Percentiles rank a stretch among this genome's conserved stretches.
Evolutionary conservation across 768 basidiomycete species (phyloP).

Genomic region (Mycena rebaudengoi): DNA sequence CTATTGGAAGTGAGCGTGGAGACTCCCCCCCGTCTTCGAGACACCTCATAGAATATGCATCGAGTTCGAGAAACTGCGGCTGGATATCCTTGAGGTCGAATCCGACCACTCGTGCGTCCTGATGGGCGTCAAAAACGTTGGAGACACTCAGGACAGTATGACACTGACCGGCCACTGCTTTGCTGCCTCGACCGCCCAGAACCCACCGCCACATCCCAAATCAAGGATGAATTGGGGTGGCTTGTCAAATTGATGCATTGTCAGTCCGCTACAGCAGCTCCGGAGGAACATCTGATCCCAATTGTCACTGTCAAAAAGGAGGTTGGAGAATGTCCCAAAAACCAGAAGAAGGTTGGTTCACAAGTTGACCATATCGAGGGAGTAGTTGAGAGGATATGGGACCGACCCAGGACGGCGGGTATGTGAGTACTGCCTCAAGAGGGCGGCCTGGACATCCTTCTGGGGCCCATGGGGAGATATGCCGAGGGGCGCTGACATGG

Average conservation of each 20-base stretch:
- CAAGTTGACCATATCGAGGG: conserved; percentile 61
- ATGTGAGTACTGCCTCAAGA: conserved; percentile 46
- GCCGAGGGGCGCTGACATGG: conserved; percentile 26
- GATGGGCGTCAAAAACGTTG: conserved; percentile 2
- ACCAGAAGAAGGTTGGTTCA: conserved; percentile 42
- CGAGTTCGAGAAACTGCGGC: conserved; percentile 54
- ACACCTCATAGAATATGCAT: conserved; percentile 26
- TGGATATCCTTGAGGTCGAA: conserved; percentile 66
- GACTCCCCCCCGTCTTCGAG: conserved; percentile 20
- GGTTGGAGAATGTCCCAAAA: conserved; percentile 3
- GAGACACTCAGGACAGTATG: conserved; percentile 7
- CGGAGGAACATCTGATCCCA: conserved; percentile 77
- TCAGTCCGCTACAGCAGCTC: conserved; percentile 56
- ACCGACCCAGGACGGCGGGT: conserved; percentile 56
- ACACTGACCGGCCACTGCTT: conserved; percentile 65
- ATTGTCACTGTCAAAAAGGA: conserved; percentile 58
- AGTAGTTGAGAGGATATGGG: conserved; percentile 65
- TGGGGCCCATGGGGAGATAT: conserved; percentile 33
- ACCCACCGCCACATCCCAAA: conserved; percentile 75
- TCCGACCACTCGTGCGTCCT: conserved; percentile 66
- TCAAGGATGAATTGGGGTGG: conserved; percentile 68
- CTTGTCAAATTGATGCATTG: conserved; percentile 60
- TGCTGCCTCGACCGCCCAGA: conserved; percentile 77
- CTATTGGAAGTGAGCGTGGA: conserved; percentile 13
- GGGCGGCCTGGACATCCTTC: conserved; percentile 56